Evolutionary conservation across 176 grass and related monocot genomes (phyloP).

Genomic region (Aegilops longissima): DNA sequence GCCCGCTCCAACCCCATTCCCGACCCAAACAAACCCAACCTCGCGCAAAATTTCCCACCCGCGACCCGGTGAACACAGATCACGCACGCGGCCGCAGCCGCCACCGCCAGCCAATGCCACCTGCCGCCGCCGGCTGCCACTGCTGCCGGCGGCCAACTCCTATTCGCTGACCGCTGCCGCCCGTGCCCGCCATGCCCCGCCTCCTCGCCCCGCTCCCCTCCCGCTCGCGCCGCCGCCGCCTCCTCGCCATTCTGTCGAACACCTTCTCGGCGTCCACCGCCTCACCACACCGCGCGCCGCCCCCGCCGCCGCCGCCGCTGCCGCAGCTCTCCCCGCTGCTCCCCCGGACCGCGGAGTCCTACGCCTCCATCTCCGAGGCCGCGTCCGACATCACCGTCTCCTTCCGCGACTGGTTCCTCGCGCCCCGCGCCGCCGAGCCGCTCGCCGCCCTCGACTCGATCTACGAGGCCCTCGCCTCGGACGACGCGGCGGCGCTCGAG

Average conservation of each 20-base stretch:
- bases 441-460: conserved; percentile 55
- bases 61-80: not conserved
- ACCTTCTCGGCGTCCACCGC: conserved; percentile 40
- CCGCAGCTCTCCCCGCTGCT: conserved; percentile 32
- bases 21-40: conserved; percentile 21
- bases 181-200: conserved; percentile 26
- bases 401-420: conserved; percentile 70
- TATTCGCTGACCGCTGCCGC: not conserved
- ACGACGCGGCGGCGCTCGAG: conserved; percentile 49
- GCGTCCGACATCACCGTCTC: conserved; percentile 47
- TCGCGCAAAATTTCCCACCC: not conserved
- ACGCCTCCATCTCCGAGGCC: not conserved
- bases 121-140: conserved; percentile 39
- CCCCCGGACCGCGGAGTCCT: not conserved
- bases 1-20: not conserved
- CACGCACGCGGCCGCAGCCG: conserved; percentile 8
- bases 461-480: conserved; percentile 59
- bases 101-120: conserved; percentile 29
- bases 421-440: not conserved
- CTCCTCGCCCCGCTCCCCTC: conserved; percentile 15
- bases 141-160: conserved; percentile 46
- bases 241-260: conserved; percentile 47
- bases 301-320: conserved; percentile 6
- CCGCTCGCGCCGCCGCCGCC: conserved; percentile 26
- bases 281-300: not conserved